A percentile compares a stretch with the other conserved stretches of the same genome.
phyloP scores from a whole-genome alignment of 176 grass and related monocot species.

The Oryza brachyantha region DNA sequence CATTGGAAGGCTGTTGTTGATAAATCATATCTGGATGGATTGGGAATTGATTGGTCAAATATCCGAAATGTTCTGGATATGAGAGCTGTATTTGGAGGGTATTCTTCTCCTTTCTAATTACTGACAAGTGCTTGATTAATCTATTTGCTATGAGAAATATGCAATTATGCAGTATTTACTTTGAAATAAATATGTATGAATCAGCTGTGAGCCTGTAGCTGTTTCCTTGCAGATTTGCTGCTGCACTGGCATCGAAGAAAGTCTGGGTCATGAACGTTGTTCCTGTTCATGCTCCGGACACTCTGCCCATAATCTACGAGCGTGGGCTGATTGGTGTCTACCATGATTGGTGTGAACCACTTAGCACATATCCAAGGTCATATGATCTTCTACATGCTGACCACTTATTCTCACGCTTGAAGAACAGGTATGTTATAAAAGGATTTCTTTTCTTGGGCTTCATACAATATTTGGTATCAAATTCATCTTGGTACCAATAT shows the following conservation, averaged over 20 bases:
- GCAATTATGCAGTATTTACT: neutral
- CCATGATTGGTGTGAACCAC: constrained; percentile 98
- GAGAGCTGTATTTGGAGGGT: constrained; percentile 93
- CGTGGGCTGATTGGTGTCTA: constrained; percentile 79
- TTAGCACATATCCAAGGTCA: constrained; percentile 88
- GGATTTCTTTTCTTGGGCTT: neutral
- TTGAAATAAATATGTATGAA: constrained; percentile 1
- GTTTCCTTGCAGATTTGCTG: constrained; percentile 76
- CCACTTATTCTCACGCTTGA: constrained; percentile 87
- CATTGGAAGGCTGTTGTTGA: constrained; percentile 86
- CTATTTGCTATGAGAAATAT: neutral
- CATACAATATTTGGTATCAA: neutral
- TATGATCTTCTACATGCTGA: constrained; percentile 93
- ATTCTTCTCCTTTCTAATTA: constrained; percentile 13
- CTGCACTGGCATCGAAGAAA: constrained; percentile 69
- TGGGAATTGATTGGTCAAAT: constrained; percentile 90
- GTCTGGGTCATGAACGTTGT: constrained; percentile 99
- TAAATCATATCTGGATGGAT: constrained; percentile 85
- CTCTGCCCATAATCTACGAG: constrained; percentile 85
- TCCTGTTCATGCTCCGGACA: constrained; percentile 73
- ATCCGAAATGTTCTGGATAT: constrained; percentile 89
- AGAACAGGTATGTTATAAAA: constrained; percentile 57
- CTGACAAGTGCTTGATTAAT: neutral
- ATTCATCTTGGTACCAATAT: neutral
- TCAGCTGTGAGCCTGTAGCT: constrained; percentile 30